These are phyloP conservation scores for Flaveria bidentis DNA, from an alignment of 129 eudicot species.

Conservation along the genomic window DNA sequence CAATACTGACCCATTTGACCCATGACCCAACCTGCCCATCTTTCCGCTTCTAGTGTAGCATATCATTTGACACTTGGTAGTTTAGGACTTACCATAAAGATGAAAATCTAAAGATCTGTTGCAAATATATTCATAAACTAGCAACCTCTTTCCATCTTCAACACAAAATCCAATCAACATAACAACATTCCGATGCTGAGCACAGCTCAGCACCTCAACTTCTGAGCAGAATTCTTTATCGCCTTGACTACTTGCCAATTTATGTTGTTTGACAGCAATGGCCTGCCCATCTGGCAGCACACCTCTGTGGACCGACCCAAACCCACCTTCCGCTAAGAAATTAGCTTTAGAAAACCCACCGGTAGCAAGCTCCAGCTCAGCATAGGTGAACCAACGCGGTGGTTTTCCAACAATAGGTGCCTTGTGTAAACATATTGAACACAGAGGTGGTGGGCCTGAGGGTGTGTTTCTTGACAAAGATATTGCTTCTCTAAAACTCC, in stretches of 20 bases:
- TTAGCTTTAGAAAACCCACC: slow-evolving; percentile 86
- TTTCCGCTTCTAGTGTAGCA: slow-evolving; percentile 6
- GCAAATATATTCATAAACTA: slow-evolving; percentile 95
- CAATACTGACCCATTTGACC: background rate
- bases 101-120: slow-evolving; percentile 87
- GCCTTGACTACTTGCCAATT: slow-evolving; percentile 94
- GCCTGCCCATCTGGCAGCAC: slow-evolving; percentile 85
- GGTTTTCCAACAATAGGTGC: slow-evolving; percentile 92
- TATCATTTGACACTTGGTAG: background rate
- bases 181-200: slow-evolving; percentile 95
- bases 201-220: slow-evolving; percentile 95
- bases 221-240: slow-evolving; percentile 96
- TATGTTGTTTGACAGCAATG: slow-evolving; percentile 94
- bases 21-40: background rate
- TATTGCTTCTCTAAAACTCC: slow-evolving; percentile 76
- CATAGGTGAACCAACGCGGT: slow-evolving; percentile 81
- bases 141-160: slow-evolving; percentile 80
- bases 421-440: slow-evolving; percentile 94
- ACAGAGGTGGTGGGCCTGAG: slow-evolving; percentile 84
- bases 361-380: slow-evolving; percentile 91
- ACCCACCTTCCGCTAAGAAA: slow-evolving; percentile 98
- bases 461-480: slow-evolving; percentile 66
- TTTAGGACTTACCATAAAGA: slow-evolving; percentile 66
- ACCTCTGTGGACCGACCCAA: slow-evolving; percentile 91
- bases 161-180: slow-evolving; percentile 92